These are phyloP conservation scores for Piper betle DNA, from an alignment of 164 flowering plant genomes.

Conservation along the genomic window DNA sequence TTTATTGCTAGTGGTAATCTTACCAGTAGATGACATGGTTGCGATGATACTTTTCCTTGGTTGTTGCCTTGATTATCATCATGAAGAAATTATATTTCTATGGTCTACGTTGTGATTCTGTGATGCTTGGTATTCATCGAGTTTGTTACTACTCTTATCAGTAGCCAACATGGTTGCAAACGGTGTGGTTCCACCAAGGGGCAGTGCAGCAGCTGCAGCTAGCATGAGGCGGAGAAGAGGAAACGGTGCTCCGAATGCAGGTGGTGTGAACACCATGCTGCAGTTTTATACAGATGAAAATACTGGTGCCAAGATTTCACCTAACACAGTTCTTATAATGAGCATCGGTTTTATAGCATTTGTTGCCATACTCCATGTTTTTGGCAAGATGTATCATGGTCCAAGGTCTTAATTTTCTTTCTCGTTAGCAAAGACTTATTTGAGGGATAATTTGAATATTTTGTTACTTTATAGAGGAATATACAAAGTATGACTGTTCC, in stretches of 20 bases:
- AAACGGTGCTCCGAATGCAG: slow-evolving; percentile 39
- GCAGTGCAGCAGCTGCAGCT: slow-evolving; percentile 43
- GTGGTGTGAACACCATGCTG: slow-evolving; percentile 46
- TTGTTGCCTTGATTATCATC: too few relatives aligned
- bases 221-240: slow-evolving; percentile 49
- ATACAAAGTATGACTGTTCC: too few relatives aligned
- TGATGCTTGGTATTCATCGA: too few relatives aligned
- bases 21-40: not conserved
- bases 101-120: not conserved
- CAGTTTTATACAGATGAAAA: slow-evolving; percentile 86
- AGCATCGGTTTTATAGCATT: slow-evolving; percentile 77
- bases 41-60: too few relatives aligned
- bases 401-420: not conserved
- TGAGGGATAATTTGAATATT: not conserved
- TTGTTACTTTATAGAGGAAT: not conserved
- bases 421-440: not conserved
- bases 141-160: too few relatives aligned
- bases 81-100: too few relatives aligned
- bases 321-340: slow-evolving; percentile 71
- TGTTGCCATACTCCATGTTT: slow-evolving; percentile 66
- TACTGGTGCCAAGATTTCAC: slow-evolving; percentile 74
- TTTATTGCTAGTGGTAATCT: not conserved
- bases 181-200: slow-evolving; percentile 7
- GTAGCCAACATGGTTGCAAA: slow-evolving; percentile 12
- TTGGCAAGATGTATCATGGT: slow-evolving; percentile 67